Base-by-base conservation (phyloP, 2,329 filamentous ascomycete species). In the Trichoderma brevicompactum region DNA sequence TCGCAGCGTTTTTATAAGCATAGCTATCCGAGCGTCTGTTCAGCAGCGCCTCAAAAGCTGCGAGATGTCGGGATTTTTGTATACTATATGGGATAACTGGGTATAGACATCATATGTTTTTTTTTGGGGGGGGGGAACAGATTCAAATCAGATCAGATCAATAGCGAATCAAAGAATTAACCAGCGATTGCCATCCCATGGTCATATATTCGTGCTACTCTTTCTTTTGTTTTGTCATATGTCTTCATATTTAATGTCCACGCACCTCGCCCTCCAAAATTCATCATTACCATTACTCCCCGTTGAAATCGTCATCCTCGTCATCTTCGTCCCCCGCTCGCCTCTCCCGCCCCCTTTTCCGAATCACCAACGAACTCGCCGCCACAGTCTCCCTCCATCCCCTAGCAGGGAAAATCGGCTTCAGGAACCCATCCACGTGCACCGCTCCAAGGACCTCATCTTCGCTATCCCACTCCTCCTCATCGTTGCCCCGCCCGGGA, bases 351-450 rank as follows among this genome's bases (percentile, higher is more conserved):
- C 59, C 59, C 34, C 59, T 63, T 17, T 63, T 63, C 49, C 59
- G 36, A 63, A 63, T 63, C 28, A 54, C 59, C 59, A 63, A 28
- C 12, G 32, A 59, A 23, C 46, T 49, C 56, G 53, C 40, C 43
- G 50, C 64, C 40, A 53, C 69, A 9, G 32, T 50, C 46, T 67
- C 79, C 46, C 81, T 75, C 84, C 83, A 86, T 0, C 83, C 84
- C 49, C 72, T 76, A 7, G 80, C 76, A 0, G 79, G 74, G 65
- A 79, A 77, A 60, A 91, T 81, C 4, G 84, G 82, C 71, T 80
- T 79, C 70, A 92, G 69, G 71, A 90, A 92, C 0, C 89, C 87
- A 74, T 92, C 89, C 1, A 87, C 82, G 70, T 91, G 89, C 19
- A 91, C 86, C 0, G 81, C 88, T 0, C 88, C 89, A 8, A 81